These are phyloP conservation scores for Pythium monospermum DNA, from an alignment of 352 stramenopile species.

Conservation along the genomic window DNA sequence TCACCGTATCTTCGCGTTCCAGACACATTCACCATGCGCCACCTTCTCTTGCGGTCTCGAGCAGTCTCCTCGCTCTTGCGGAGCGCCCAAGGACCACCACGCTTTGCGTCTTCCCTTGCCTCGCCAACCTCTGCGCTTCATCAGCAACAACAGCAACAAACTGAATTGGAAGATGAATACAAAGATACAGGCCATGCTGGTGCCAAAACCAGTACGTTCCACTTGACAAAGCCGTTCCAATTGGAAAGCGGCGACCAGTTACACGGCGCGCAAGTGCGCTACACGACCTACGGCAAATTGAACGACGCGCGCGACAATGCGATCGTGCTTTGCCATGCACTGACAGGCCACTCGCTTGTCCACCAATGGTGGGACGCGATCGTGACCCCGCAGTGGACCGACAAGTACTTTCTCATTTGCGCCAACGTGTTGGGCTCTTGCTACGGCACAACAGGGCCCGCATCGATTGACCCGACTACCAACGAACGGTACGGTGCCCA, in stretches of 20 bases:
- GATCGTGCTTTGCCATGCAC: conserved; percentile 92
- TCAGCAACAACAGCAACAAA: conserved; percentile 10
- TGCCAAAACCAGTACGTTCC: conserved; percentile 38
- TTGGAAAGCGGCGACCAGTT: conserved; percentile 69
- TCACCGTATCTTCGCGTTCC: too few species aligned
- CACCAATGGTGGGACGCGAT: conserved; percentile 94
- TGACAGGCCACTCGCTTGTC: conserved; percentile 93
- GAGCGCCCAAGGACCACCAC: background rate
- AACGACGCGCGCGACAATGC: conserved; percentile 88
- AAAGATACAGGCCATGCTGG: conserved; percentile 40
- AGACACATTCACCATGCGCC: too few species aligned
- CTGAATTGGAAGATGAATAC: conserved; percentile 57
- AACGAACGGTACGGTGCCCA: conserved; percentile 72
- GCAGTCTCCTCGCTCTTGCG: background rate
- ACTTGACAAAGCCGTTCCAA: conserved; percentile 31
- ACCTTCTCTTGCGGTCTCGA: conserved; percentile 5
- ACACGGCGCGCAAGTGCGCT: conserved; percentile 77
- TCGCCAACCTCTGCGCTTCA: background rate
- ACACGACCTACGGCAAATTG: conserved; percentile 92
- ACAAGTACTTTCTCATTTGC: conserved; percentile 96
- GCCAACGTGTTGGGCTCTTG: conserved; percentile 95
- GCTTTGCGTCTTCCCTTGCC: conserved; percentile 2
- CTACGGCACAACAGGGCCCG: conserved; percentile 91
- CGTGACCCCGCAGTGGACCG: conserved; percentile 92
- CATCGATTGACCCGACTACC: conserved; percentile 72